Conservation (phyloP, 352 stramenopile species). For the Plasmopara muralis region DNA sequence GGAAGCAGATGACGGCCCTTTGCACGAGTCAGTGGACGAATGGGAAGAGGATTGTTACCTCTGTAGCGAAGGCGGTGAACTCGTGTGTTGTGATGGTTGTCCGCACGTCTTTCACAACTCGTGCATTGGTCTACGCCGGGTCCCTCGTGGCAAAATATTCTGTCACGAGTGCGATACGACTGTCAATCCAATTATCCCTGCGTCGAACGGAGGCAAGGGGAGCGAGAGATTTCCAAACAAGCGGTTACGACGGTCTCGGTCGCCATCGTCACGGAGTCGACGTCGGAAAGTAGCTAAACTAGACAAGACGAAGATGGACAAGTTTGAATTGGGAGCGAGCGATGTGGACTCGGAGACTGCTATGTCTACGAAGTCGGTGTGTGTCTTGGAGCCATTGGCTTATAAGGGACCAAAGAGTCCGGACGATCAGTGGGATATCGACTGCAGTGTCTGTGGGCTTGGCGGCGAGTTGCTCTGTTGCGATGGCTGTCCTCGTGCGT, state of each 20-base stretch:
- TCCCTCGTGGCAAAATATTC: constrained; percentile 82
- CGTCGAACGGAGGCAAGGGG: constrained; percentile 17
- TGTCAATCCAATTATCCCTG: constrained; percentile 58
- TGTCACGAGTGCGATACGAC: constrained; percentile 70
- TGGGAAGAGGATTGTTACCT: constrained; percentile 89
- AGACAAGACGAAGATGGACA: constrained; percentile 15
- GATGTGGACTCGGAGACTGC: constrained; percentile 19
- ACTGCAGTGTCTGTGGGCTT: constrained; percentile 83
- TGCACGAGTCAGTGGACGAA: constrained; percentile 58
- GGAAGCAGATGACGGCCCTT: constrained; percentile 39
- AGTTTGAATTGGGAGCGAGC: constrained; percentile 21
- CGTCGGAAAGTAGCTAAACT: constrained; percentile 23
- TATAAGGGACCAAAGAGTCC: constrained; percentile 29
- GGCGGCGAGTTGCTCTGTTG: constrained; percentile 88
- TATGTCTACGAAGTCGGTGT: constrained; percentile 12
- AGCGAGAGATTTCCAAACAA: constrained; percentile 12
- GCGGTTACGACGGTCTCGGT: constrained; percentile 19
- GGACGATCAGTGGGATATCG: constrained; percentile 81
- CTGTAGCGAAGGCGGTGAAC: constrained; percentile 77
- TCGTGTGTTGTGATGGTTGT: constrained; percentile 89
- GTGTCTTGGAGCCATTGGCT: constrained; percentile 8
- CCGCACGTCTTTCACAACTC: constrained; percentile 87
- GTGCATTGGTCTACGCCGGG: constrained; percentile 72
- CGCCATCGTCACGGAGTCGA: constrained; percentile 13
- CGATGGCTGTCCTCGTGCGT: constrained; percentile 87